A percentile compares a stretch with the other conserved stretches of the same genome.
phyloP scores from a whole-genome alignment of 495 filamentous ascomycete species.

The Baudoinia panamericana region DNA sequence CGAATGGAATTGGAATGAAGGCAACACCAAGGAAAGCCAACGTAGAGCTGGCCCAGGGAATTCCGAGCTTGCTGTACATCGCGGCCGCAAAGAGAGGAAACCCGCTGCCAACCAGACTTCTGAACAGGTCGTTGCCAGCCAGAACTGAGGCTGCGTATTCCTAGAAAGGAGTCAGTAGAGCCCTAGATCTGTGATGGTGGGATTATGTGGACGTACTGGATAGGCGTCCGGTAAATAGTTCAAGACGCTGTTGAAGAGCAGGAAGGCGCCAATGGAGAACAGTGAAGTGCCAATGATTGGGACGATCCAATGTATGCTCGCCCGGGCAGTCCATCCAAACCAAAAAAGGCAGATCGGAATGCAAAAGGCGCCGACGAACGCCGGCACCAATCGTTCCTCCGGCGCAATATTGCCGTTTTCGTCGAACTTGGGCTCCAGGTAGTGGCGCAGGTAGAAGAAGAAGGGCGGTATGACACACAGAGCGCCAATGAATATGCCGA shows the following conservation, averaged over 20 bases:
- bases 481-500: slow-evolving; percentile 37
- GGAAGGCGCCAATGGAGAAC: slow-evolving; percentile 41
- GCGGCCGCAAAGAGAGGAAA: slow-evolving; percentile 36
- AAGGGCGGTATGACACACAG: slow-evolving; percentile 33
- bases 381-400: slow-evolving; percentile 34
- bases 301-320: slow-evolving; percentile 39
- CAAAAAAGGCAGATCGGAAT: slow-evolving; percentile 38
- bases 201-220: too few relatives aligned
- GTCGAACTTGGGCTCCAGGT: slow-evolving; percentile 33
- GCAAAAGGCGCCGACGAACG: slow-evolving; percentile 34
- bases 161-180: too few relatives aligned
- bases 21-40: slow-evolving; percentile 26
- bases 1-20: slow-evolving; percentile 31
- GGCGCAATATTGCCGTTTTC: slow-evolving; percentile 30
- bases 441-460: slow-evolving; percentile 34
- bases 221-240: slow-evolving; percentile 28
- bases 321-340: slow-evolving; percentile 34
- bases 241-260: slow-evolving; percentile 43
- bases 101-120: slow-evolving; percentile 36
- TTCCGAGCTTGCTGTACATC: slow-evolving; percentile 29
- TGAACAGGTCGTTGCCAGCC: slow-evolving; percentile 40
- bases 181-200: too few relatives aligned
- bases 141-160: slow-evolving; percentile 36
- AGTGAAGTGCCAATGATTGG: slow-evolving; percentile 40
- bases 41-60: slow-evolving; percentile 24